phyloP scores from a whole-genome alignment of 768 basidiomycete genomes.

The Hemileccinum impolitum region DNA sequence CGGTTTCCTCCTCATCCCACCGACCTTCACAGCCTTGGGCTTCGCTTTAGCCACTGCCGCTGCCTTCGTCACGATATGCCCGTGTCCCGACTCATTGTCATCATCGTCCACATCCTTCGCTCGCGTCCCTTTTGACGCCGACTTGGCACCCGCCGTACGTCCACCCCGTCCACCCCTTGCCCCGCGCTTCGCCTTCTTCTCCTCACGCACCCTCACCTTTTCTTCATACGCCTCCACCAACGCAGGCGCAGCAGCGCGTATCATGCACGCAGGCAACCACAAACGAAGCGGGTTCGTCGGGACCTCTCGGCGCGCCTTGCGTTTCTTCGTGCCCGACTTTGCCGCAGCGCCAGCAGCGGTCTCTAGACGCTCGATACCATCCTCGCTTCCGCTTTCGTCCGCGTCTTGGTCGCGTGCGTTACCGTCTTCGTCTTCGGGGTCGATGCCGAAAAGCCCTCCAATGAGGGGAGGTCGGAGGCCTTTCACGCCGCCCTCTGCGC shows the following conservation, averaged over 20 bases:
- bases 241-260: conserved; percentile 60
- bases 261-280: conserved; percentile 85
- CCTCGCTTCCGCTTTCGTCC: conserved; percentile 44
- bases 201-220: conserved; percentile 48
- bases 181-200: conserved; percentile 33
- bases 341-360: conserved; percentile 22
- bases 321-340: conserved; percentile 20
- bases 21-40: conserved; percentile 4
- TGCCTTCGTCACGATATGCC: conserved; percentile 6
- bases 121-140: conserved; percentile 2
- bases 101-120: neutral
- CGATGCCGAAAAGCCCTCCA: conserved; percentile 36
- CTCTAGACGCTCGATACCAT: conserved; percentile 23
- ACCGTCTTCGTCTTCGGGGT: conserved; percentile 46
- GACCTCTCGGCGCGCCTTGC: conserved; percentile 25
- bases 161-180: conserved; percentile 16
- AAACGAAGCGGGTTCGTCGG: conserved; percentile 58
- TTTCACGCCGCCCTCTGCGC: conserved; percentile 64
- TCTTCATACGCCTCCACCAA: conserved; percentile 63
- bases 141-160: neutral
- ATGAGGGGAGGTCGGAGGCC: conserved; percentile 51
- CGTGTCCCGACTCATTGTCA: neutral
- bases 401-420: conserved; percentile 24
- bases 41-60: conserved; percentile 4
- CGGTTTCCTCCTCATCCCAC: conserved; percentile 15